These are phyloP conservation scores for Metarhizium robertsii DNA, from an alignment of 2,329 filamentous ascomycete genomes.

Conservation along the genomic window DNA sequence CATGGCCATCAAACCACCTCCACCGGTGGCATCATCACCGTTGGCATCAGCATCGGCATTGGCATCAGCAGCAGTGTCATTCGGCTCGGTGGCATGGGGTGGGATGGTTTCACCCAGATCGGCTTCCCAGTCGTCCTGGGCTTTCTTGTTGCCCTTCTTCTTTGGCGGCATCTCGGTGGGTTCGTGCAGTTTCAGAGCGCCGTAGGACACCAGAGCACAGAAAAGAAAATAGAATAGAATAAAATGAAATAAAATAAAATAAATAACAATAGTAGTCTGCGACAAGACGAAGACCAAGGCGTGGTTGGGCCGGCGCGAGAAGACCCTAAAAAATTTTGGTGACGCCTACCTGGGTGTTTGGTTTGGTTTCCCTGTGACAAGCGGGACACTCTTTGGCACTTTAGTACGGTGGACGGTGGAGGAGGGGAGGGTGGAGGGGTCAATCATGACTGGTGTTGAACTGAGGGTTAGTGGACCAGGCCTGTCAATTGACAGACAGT, in stretches of 20 bases:
- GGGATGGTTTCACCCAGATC: conserved; percentile 74
- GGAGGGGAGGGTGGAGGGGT: too few relatives aligned
- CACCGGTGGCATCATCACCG: conserved; percentile 41
- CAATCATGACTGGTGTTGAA: too few relatives aligned
- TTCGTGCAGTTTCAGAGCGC: conserved; percentile 3
- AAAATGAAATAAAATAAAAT: background rate
- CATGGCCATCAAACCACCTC: conserved; percentile 67
- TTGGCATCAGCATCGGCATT: conserved; percentile 36
- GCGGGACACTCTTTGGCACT: background rate
- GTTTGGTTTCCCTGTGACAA: background rate
- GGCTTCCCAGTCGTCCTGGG: conserved; percentile 87
- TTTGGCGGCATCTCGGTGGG: conserved; percentile 71
- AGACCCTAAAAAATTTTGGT: background rate
- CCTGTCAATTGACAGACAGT: too few relatives aligned
- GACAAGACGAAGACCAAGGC: background rate
- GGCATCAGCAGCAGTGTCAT: conserved; percentile 32
- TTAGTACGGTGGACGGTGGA: background rate
- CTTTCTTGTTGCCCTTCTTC: conserved; percentile 81
- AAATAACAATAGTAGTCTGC: background rate
- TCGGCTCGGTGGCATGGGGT: conserved; percentile 39
- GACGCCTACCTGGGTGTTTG: background rate
- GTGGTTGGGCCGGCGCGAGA: background rate
- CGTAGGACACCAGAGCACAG: background rate
- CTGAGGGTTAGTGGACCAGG: too few relatives aligned
- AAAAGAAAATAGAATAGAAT: background rate